Percentiles rank a stretch among this genome's conserved stretches.
phyloP scores from a whole-genome alignment of 2,329 filamentous ascomycete genomes.

The Hypoxylon sp. region DNA sequence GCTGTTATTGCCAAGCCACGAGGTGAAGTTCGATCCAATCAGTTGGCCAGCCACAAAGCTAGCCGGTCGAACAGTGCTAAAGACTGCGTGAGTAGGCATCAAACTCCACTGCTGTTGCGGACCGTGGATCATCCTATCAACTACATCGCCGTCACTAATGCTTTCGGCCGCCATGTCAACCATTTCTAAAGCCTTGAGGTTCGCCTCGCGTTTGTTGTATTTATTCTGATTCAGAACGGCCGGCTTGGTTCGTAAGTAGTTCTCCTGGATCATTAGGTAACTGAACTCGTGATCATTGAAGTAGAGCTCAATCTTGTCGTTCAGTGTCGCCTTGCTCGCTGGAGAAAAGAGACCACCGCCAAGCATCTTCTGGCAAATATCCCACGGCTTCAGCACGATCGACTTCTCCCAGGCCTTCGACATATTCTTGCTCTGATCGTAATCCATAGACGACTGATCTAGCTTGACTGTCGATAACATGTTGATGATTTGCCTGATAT shows the following conservation, averaged over 20 bases:
- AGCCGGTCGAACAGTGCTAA: slow-evolving; percentile 92
- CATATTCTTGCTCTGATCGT: slow-evolving; percentile 90
- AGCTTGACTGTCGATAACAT: slow-evolving; percentile 97
- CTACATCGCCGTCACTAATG: slow-evolving; percentile 95
- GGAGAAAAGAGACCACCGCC: slow-evolving; percentile 87
- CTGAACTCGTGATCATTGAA: slow-evolving; percentile 99
- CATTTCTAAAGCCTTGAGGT: slow-evolving; percentile 86
- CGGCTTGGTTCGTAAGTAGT: slow-evolving; percentile 89
- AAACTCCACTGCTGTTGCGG: slow-evolving; percentile 98
- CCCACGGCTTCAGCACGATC: slow-evolving; percentile 96
- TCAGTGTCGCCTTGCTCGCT: slow-evolving; percentile 86
- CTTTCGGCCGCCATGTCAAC: slow-evolving; percentile 90
- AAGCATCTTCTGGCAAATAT: slow-evolving; percentile 94
- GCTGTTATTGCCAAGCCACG: slow-evolving; percentile 96
- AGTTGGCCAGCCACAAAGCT: slow-evolving; percentile 88
- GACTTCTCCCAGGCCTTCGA: slow-evolving; percentile 99
- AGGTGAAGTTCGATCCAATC: slow-evolving; percentile 81
- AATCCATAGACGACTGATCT: slow-evolving; percentile 83
- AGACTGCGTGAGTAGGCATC: slow-evolving; percentile 96
- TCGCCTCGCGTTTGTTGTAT: slow-evolving; percentile 75
- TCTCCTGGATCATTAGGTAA: slow-evolving; percentile 97
- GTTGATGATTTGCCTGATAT: slow-evolving; percentile 98
- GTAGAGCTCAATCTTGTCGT: slow-evolving; percentile 98
- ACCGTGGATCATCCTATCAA: slow-evolving; percentile 98
- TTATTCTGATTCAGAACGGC: slow-evolving; percentile 67